phyloP scores from a whole-genome alignment of 2,329 filamentous ascomycete species.

The Fusarium beomiforme region DNA sequence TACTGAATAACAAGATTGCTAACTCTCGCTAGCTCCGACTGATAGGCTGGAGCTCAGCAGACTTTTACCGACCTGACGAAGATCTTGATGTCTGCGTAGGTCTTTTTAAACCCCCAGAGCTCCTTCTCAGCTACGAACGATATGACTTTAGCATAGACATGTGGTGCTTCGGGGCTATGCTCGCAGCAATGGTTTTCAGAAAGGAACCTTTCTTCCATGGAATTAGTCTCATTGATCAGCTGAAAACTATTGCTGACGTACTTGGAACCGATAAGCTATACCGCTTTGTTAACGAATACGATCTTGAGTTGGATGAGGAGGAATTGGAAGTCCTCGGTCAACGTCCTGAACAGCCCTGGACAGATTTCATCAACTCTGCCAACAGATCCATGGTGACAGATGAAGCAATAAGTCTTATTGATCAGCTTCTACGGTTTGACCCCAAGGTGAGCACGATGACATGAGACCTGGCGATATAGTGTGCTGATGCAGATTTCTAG shows the following conservation, averaged over 20 bases:
- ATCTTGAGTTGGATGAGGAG: slow-evolving; percentile 94
- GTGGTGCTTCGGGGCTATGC: slow-evolving; percentile 99
- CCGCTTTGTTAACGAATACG: slow-evolving; percentile 96
- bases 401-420: slow-evolving; percentile 95
- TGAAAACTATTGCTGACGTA: slow-evolving; percentile 97
- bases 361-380: slow-evolving; percentile 91
- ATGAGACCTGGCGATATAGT: fast-evolving
- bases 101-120: slow-evolving; percentile 76
- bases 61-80: background rate
- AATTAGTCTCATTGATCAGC: slow-evolving; percentile 93
- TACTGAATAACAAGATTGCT: background rate
- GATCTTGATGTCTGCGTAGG: background rate
- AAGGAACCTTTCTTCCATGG: slow-evolving; percentile 99
- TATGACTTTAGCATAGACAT: slow-evolving; percentile 99
- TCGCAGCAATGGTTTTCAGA: slow-evolving; percentile 98
- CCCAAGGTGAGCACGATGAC: slow-evolving; percentile 75
- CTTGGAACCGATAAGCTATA: slow-evolving; percentile 95
- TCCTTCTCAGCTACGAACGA: slow-evolving; percentile 95
- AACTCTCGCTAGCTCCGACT: background rate
- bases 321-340: slow-evolving; percentile 95
- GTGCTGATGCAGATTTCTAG: background rate
- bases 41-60: slow-evolving; percentile 15
- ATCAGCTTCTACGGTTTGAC: slow-evolving; percentile 94
- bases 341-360: slow-evolving; percentile 95
- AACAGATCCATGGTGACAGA: slow-evolving; percentile 95